phyloP scores from a whole-genome alignment of 192 early-diverging fungal genomes.

The Linnemannia schmuckeri region DNA sequence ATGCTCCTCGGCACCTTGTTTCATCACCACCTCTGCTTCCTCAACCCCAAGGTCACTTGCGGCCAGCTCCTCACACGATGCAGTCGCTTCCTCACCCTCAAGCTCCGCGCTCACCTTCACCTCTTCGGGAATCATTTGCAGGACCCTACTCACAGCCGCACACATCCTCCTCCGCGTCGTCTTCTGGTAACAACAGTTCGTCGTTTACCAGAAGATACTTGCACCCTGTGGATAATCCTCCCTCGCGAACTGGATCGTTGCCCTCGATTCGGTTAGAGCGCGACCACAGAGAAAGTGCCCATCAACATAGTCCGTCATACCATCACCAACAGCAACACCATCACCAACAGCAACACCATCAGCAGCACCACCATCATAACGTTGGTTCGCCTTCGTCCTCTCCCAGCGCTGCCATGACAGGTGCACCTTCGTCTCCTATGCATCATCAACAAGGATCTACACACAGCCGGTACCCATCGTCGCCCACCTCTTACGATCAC shows the following conservation, averaged over 20 bases:
- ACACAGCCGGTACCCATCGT: constrained; percentile 29
- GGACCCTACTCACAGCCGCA: constrained; percentile 19
- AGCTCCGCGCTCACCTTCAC: constrained; percentile 37
- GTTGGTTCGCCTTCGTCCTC: constrained; percentile 30
- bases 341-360: constrained; percentile 18
- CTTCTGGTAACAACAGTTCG: constrained; percentile 1
- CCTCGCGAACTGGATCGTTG: constrained; percentile 43
- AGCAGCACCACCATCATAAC: constrained; percentile 15
- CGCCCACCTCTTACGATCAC: constrained; percentile 44
- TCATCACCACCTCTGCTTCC: constrained; percentile 32
- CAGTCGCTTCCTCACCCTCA: constrained; percentile 28
- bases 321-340: constrained; percentile 13
- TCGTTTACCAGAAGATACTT: constrained; percentile 38
- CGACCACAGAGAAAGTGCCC: constrained; percentile 22
- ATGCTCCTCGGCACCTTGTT: constrained; percentile 12
- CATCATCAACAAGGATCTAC: constrained; percentile 23
- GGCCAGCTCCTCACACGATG: constrained; percentile 44
- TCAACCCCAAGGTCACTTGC: constrained; percentile 10
- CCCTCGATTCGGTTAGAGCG: constrained; percentile 47
- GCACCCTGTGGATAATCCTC: constrained; percentile 39
- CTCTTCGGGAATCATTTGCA: constrained; percentile 40
- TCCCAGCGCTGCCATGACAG: constrained; percentile 4
- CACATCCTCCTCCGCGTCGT: neutral
- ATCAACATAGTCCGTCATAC: constrained; percentile 15
- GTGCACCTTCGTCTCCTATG: constrained; percentile 22